Conservation (phyloP, 441 rosid species). For the Eutrema salsugineum region DNA sequence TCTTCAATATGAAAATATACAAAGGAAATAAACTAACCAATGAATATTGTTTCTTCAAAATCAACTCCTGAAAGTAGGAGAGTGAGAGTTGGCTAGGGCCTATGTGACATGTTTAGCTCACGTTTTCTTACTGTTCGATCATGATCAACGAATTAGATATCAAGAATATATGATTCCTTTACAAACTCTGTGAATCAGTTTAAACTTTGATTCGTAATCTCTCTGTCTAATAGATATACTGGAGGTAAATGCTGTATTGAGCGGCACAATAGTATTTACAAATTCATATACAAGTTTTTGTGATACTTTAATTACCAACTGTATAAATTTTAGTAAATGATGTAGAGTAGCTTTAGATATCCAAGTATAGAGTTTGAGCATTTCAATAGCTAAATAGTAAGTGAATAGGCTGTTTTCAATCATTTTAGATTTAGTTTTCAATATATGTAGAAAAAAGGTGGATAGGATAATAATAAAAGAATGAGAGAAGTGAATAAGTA, state of each 20-base stretch:
- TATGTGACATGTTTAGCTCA: not conserved
- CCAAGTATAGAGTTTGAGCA: not conserved
- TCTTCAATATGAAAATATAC: not conserved
- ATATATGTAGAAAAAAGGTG: not conserved
- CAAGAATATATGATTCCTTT: not conserved
- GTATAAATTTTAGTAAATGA: not conserved
- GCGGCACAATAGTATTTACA: not conserved
- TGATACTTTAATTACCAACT: not conserved
- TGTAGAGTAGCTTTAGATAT: not conserved
- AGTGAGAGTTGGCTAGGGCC: not conserved
- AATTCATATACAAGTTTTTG: not conserved
- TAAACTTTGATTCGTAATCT: not conserved
- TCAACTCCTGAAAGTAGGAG: not conserved
- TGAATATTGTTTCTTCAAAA: not conserved
- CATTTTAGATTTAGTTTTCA: not conserved
- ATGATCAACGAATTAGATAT: not conserved
- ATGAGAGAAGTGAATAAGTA: conserved; percentile 19
- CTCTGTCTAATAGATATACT: not conserved
- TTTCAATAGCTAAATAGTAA: not conserved
- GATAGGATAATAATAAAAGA: not conserved
- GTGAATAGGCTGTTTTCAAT: not conserved
- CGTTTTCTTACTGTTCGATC: not conserved
- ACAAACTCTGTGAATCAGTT: not conserved
- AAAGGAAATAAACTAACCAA: not conserved
- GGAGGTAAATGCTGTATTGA: not conserved